Percentiles rank a stretch among this genome's conserved stretches.
These are phyloP conservation scores for Diatrype stigma DNA, from an alignment of 2,329 filamentous ascomycete genomes.

Conservation along the genomic window DNA sequence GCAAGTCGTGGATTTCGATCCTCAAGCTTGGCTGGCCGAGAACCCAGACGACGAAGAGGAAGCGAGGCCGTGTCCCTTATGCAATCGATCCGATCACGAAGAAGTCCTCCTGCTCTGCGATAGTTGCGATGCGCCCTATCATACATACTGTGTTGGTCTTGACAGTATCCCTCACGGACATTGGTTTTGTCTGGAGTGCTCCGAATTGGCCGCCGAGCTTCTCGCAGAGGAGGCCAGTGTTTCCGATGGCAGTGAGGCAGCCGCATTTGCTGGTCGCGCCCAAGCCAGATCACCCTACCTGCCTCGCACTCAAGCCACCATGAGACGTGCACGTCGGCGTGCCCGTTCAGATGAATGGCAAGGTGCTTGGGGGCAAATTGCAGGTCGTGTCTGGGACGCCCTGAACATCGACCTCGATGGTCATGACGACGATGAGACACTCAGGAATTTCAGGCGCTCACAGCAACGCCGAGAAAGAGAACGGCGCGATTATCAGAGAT, in stretches of 20 bases:
- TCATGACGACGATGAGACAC: slow-evolving; percentile 69
- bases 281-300: slow-evolving; percentile 34
- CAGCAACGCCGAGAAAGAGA: slow-evolving; percentile 50
- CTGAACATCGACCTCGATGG: slow-evolving; percentile 77
- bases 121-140: slow-evolving; percentile 82
- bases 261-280: slow-evolving; percentile 18
- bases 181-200: slow-evolving; percentile 91
- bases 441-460: slow-evolving; percentile 50
- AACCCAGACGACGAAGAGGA: slow-evolving; percentile 68
- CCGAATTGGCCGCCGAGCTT: slow-evolving; percentile 38
- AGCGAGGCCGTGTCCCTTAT: slow-evolving; percentile 75
- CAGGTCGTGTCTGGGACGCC: slow-evolving; percentile 59
- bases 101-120: slow-evolving; percentile 87
- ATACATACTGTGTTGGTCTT: slow-evolving; percentile 86
- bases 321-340: slow-evolving; percentile 52
- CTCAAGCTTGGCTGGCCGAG: slow-evolving; percentile 68
- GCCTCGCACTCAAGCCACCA: slow-evolving; percentile 54
- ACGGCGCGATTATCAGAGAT: slow-evolving; percentile 61
- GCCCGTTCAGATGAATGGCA: slow-evolving; percentile 83
- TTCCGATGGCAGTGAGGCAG: slow-evolving; percentile 12
- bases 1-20: slow-evolving; percentile 85
- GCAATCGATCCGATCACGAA: slow-evolving; percentile 74
- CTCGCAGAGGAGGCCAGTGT: slow-evolving; percentile 36
- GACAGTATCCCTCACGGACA: slow-evolving; percentile 69
- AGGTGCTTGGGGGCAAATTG: slow-evolving; percentile 71